Conservation (phyloP, 2,329 filamentous ascomycete species). For the Cladosporium sp. region DNA sequence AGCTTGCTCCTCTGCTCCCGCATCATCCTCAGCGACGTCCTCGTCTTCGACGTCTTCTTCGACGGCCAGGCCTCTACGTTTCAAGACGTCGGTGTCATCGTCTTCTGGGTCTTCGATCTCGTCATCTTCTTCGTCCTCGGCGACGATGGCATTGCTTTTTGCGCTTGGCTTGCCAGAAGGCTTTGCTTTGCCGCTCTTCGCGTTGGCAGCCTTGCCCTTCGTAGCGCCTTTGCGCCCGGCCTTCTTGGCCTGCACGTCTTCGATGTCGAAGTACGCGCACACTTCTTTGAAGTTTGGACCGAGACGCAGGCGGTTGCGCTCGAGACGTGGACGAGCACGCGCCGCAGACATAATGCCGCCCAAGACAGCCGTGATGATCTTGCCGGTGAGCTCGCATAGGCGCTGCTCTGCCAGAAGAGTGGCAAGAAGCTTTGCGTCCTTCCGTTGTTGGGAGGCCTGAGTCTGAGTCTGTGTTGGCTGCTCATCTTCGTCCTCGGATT, state of each 20-base stretch:
- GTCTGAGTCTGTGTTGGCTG: constrained; percentile 54
- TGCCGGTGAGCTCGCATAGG: constrained; percentile 81
- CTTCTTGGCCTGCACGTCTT: constrained; percentile 54
- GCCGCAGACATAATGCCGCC: constrained; percentile 71
- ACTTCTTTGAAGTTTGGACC: constrained; percentile 86
- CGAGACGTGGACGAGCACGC: constrained; percentile 69
- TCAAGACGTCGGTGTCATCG: constrained; percentile 34
- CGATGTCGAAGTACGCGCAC: constrained; percentile 73
- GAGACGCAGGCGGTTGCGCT: constrained; percentile 76
- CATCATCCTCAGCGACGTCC: constrained; percentile 54
- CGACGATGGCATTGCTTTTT: constrained; percentile 47
- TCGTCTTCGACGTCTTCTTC: constrained; percentile 30
- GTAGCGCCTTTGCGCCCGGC: constrained; percentile 44
- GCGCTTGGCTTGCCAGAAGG: constrained; percentile 42
- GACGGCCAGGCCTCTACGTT: constrained; percentile 30
- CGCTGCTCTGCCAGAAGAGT: constrained; percentile 79
- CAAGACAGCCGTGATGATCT: constrained; percentile 78
- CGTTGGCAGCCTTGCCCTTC: constrained; percentile 38
- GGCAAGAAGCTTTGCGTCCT: constrained; percentile 55
- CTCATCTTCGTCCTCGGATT: constrained; percentile 52
- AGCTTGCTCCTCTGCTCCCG: constrained; percentile 39
- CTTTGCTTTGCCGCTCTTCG: constrained; percentile 35
- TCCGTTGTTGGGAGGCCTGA: constrained; percentile 59
- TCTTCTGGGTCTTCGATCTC: constrained; percentile 48
- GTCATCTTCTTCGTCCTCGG: constrained; percentile 43